These are phyloP conservation scores for Lichtheimia corymbifera DNA, from an alignment of 371 early-diverging fungal species.

Conservation along the genomic window DNA sequence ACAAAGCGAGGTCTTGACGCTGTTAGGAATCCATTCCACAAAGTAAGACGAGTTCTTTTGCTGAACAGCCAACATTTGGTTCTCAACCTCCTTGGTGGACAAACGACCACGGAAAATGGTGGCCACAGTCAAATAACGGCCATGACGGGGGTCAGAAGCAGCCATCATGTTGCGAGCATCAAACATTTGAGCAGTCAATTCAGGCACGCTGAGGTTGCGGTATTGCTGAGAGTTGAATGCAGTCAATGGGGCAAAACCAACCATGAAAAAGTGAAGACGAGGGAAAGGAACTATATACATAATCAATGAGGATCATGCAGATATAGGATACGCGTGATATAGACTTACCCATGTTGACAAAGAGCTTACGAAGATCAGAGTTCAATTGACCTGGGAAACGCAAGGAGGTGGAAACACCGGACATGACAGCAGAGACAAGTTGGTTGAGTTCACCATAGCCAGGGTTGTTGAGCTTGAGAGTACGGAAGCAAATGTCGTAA, in stretches of 20 bases:
- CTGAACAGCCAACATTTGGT: slow-evolving; percentile 90
- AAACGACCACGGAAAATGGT: slow-evolving; percentile 92
- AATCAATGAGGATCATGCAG: neutral
- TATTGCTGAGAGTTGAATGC: slow-evolving; percentile 87
- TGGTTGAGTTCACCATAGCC: slow-evolving; percentile 83
- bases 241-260: slow-evolving; percentile 91
- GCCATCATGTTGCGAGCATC: slow-evolving; percentile 99
- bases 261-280: slow-evolving; percentile 87
- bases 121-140: slow-evolving; percentile 87
- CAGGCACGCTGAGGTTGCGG: slow-evolving; percentile 89
- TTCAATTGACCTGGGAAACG: slow-evolving; percentile 99
- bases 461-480: slow-evolving; percentile 79
- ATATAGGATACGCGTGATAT: slow-evolving; percentile 35
- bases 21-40: slow-evolving; percentile 98
- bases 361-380: slow-evolving; percentile 96
- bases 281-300: slow-evolving; percentile 91
- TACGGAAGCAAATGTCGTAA: slow-evolving; percentile 85
- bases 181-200: slow-evolving; percentile 97
- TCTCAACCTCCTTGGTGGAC: slow-evolving; percentile 98
- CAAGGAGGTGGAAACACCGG: slow-evolving; percentile 95
- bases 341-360: slow-evolving; percentile 74
- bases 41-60: slow-evolving; percentile 86
- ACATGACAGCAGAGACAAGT: slow-evolving; percentile 86
- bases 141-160: slow-evolving; percentile 71
- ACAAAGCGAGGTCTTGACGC: slow-evolving; percentile 86